phyloP scores from a whole-genome alignment of 768 basidiomycete species.

The Solioccasus polychromus region DNA sequence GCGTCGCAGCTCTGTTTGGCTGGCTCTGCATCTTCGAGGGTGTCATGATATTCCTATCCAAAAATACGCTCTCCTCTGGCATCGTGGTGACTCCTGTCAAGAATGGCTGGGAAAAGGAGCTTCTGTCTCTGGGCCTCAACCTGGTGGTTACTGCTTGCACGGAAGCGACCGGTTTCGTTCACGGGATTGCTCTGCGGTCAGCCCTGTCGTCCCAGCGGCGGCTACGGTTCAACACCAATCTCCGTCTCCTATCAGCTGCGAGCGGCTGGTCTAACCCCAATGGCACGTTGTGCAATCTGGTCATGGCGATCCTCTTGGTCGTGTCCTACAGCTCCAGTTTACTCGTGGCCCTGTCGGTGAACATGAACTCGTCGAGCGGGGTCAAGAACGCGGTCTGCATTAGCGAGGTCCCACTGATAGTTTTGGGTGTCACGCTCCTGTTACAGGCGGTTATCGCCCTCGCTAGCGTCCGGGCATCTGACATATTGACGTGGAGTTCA shows the following conservation, averaged over 20 bases:
- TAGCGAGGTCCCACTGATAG: constrained; percentile 25
- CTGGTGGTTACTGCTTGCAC: constrained; percentile 27
- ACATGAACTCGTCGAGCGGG: constrained; percentile 14
- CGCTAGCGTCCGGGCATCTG: constrained; percentile 16
- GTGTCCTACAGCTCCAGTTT: constrained; percentile 28
- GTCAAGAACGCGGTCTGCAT: constrained; percentile 16
- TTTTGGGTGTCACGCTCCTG: constrained; percentile 24
- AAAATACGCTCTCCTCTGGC: constrained; percentile 24
- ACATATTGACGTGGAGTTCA: constrained; percentile 33
- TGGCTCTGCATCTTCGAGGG: constrained; percentile 23
- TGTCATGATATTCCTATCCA: constrained; percentile 19
- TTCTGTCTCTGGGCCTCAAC: constrained; percentile 25
- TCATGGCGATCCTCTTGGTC: constrained; percentile 29
- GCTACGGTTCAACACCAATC: constrained; percentile 29
- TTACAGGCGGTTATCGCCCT: constrained; percentile 26
- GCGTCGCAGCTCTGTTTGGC: constrained; percentile 21
- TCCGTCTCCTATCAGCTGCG: constrained; percentile 26
- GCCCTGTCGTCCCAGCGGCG: constrained; percentile 24
- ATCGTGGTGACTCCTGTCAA: constrained; percentile 19
- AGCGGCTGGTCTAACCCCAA: constrained; percentile 20
- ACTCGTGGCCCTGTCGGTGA: constrained; percentile 20
- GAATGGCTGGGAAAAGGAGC: constrained; percentile 15
- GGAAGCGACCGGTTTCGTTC: constrained; percentile 28
- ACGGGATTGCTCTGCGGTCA: constrained; percentile 28
- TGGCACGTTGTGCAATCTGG: constrained; percentile 17